Percentiles rank a stretch among this genome's conserved stretches.
These are phyloP conservation scores for Trametes versicolor DNA, from an alignment of 1,284 basidiomycete genomes.

Conservation along the genomic window DNA sequence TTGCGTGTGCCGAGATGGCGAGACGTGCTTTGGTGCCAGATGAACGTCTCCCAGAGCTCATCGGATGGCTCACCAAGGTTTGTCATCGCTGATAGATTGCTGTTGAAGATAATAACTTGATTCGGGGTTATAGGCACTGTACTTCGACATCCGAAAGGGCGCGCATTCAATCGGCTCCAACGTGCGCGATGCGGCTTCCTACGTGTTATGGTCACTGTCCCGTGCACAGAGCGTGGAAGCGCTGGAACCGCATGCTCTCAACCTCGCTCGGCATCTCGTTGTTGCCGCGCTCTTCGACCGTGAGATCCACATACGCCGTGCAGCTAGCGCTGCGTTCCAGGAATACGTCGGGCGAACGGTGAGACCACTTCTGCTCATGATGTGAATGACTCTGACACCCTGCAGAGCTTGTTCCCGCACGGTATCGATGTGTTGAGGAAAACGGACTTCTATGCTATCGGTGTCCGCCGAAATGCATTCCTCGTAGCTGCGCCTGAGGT, in stretches of 20 bases:
- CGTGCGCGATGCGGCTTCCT: constrained; percentile 94
- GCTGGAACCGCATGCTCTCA: constrained; percentile 70
- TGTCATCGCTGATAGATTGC: constrained; percentile 33
- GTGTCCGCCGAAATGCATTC: constrained; percentile 87
- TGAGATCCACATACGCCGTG: constrained; percentile 95
- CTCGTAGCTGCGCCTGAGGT: constrained; percentile 86
- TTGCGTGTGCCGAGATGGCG: constrained; percentile 93
- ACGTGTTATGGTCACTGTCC: constrained; percentile 95
- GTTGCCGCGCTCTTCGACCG: constrained; percentile 90
- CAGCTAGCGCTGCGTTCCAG: constrained; percentile 97
- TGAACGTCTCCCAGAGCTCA: constrained; percentile 66
- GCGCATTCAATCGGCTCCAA: constrained; percentile 94
- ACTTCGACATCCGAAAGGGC: constrained; percentile 93
- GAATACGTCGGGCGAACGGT: constrained; percentile 96
- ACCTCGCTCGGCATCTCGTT: constrained; percentile 78
- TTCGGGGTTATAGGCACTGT: constrained; percentile 72
- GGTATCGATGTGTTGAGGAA: constrained; percentile 93
- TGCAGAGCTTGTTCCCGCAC: constrained; percentile 86
- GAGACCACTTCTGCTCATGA: constrained; percentile 40
- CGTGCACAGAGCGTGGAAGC: constrained; percentile 72
- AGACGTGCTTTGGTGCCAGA: constrained; percentile 78
- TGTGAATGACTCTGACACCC: neutral
- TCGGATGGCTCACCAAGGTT: constrained; percentile 86
- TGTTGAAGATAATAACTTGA: constrained; percentile 10
- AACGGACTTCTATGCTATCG: constrained; percentile 96